Evolutionary conservation across 108 stramenopile species (phyloP).

Genomic region (Cyclotella kingstonii): DNA sequence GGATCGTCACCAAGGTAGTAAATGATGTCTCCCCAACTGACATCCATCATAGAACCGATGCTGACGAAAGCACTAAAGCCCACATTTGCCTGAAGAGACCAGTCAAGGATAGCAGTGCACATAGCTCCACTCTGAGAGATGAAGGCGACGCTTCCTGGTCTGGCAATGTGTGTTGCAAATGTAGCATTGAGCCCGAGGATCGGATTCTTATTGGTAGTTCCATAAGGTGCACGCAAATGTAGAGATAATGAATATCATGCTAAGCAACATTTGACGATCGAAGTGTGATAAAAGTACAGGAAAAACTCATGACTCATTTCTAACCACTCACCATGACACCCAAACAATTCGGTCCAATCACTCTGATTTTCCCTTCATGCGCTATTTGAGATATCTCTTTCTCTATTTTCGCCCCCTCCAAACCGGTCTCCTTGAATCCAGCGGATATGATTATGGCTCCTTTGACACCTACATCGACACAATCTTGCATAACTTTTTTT

Average conservation of each 20-base stretch:
- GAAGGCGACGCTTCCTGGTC: slow-evolving; percentile 34
- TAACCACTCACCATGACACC: slow-evolving; percentile 32
- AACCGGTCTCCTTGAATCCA: slow-evolving; percentile 42
- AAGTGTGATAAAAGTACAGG: background rate
- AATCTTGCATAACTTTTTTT: slow-evolving; percentile 35
- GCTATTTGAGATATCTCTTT: slow-evolving; percentile 31
- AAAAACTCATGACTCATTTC: background rate
- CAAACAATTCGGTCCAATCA: slow-evolving; percentile 47
- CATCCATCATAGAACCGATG: slow-evolving; percentile 38
- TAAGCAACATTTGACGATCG: no score
- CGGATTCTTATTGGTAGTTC: slow-evolving; percentile 16
- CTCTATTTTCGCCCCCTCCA: slow-evolving; percentile 31
- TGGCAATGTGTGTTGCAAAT: slow-evolving; percentile 26
- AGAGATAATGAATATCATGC: no score
- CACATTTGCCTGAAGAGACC: slow-evolving; percentile 30
- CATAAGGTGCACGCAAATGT: no score
- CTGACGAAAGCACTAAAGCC: slow-evolving; percentile 33
- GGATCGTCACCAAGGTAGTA: slow-evolving; percentile 40
- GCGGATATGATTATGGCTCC: slow-evolving; percentile 44
- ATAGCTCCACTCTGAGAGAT: slow-evolving; percentile 29
- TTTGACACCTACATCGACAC: slow-evolving; percentile 40
- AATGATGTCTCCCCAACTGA: slow-evolving; percentile 37
- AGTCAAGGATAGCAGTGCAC: slow-evolving; percentile 44
- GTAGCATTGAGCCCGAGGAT: slow-evolving; percentile 35
- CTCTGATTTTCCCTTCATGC: slow-evolving; percentile 25